A percentile compares a stretch with the other conserved stretches of the same genome.
phyloP scores from a whole-genome alignment of 2,329 filamentous ascomycete species.

The Penicillium brasilianum region DNA sequence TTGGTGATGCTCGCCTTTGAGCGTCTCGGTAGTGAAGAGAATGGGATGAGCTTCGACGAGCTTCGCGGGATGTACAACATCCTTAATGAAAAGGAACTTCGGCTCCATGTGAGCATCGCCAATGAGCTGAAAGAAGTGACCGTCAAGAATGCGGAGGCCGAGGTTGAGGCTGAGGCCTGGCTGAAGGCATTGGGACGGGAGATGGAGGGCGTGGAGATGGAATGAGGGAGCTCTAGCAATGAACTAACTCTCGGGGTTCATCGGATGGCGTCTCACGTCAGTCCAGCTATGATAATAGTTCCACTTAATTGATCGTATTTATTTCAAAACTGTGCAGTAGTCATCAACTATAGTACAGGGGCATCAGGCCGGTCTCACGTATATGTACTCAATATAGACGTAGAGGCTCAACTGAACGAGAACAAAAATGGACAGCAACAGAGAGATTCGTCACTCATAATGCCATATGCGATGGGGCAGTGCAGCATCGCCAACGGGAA shows the following conservation, averaged over 20 bases:
- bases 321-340: background rate
- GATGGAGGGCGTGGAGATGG: background rate
- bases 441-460: conserved; percentile 33
- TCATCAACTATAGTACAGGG: conserved; percentile 29
- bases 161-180: background rate
- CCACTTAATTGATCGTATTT: background rate
- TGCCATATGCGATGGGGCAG: conserved; percentile 19
- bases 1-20: conserved; percentile 63
- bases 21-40: conserved; percentile 32
- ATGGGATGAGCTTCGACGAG: conserved; percentile 52
- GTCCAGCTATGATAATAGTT: background rate
- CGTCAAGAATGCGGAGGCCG: background rate
- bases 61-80: conserved; percentile 60
- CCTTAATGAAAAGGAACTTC: conserved; percentile 65
- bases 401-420: conserved; percentile 4
- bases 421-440: conserved; percentile 12
- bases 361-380: conserved; percentile 11
- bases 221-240: background rate
- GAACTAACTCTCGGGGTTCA: background rate
- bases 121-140: conserved; percentile 44
- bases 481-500: conserved; percentile 5
- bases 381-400: conserved; percentile 12
- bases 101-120: conserved; percentile 62
- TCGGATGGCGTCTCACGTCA: background rate
- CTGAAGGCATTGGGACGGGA: background rate